These are phyloP conservation scores for Panus rudis DNA, from an alignment of 768 basidiomycete genomes.

Conservation along the genomic window DNA sequence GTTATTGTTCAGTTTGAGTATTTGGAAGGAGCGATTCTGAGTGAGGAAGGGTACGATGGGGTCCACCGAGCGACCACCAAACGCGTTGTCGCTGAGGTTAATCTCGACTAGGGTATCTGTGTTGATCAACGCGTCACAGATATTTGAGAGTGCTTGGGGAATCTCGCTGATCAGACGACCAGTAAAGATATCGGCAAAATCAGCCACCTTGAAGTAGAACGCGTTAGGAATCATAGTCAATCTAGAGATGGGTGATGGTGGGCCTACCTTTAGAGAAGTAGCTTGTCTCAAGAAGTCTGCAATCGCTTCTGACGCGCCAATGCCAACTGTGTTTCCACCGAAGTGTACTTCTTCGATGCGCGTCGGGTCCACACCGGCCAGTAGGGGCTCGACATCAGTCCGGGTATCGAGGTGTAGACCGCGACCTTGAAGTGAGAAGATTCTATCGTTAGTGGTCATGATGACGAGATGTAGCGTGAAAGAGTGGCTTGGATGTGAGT, in stretches of 20 bases:
- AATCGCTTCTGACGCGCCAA: slow-evolving; percentile 81
- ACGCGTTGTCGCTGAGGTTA: slow-evolving; percentile 93
- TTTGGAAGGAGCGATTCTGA: slow-evolving; percentile 71
- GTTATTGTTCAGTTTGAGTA: slow-evolving; percentile 93
- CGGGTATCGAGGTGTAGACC: slow-evolving; percentile 76
- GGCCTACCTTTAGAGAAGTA: slow-evolving; percentile 57
- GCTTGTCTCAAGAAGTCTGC: slow-evolving; percentile 73
- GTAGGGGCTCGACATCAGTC: slow-evolving; percentile 67
- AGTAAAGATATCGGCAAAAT: slow-evolving; percentile 97
- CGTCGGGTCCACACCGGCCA: slow-evolving; percentile 56
- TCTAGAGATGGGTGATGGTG: too few relatives aligned
- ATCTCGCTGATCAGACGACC: slow-evolving; percentile 95
- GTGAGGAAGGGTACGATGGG: slow-evolving; percentile 89
- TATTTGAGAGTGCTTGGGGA: slow-evolving; percentile 77
- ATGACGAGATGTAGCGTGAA: too few relatives aligned
- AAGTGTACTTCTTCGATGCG: slow-evolving; percentile 83
- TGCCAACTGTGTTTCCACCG: slow-evolving; percentile 90
- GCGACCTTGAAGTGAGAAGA: slow-evolving; percentile 52
- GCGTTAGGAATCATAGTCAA: too few relatives aligned
- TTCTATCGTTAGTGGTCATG: slow-evolving; percentile 16
- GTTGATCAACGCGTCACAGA: slow-evolving; percentile 81
- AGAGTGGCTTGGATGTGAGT: too few relatives aligned
- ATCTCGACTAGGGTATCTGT: slow-evolving; percentile 80
- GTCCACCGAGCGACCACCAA: slow-evolving; percentile 90
- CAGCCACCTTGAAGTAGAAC: slow-evolving; percentile 59